A percentile compares a stretch with the other conserved stretches of the same genome.
phyloP scores from a whole-genome alignment of 106 monocot species.

The Gastrodia elata region DNA sequence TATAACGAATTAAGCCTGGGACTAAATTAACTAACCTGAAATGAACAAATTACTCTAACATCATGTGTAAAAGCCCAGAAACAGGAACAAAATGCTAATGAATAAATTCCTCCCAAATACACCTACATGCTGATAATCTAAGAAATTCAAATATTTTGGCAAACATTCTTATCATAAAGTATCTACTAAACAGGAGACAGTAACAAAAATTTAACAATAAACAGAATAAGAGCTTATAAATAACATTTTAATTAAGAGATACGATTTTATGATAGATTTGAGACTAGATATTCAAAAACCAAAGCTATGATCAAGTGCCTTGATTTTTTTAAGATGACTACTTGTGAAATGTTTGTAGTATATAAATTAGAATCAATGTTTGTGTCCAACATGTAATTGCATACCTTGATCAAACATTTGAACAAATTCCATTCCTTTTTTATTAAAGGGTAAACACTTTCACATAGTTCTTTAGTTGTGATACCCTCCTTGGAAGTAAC shows the following conservation, averaged over 20 bases:
- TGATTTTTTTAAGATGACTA: neutral
- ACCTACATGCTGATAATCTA: neutral
- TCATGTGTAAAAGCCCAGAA: neutral
- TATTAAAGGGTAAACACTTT: slow-evolving; percentile 1
- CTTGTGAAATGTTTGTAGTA: neutral
- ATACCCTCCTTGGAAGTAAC: neutral
- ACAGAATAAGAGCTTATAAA: neutral
- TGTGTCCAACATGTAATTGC: neutral
- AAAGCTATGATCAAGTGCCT: neutral
- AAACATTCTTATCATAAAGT: neutral
- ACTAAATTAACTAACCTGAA: too few species aligned
- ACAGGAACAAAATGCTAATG: neutral
- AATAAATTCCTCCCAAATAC: neutral
- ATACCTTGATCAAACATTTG: neutral
- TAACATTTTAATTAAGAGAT: neutral
- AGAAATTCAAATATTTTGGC: neutral
- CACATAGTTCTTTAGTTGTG: neutral
- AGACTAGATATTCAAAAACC: neutral
- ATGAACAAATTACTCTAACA: too few species aligned
- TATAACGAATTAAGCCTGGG: too few species aligned
- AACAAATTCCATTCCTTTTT: neutral
- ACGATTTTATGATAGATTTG: neutral
- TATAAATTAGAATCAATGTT: neutral
- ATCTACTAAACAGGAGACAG: neutral
- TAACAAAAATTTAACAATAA: neutral